phyloP scores from a whole-genome alignment of 1,284 basidiomycete genomes.

The Malassezia dermatis region DNA sequence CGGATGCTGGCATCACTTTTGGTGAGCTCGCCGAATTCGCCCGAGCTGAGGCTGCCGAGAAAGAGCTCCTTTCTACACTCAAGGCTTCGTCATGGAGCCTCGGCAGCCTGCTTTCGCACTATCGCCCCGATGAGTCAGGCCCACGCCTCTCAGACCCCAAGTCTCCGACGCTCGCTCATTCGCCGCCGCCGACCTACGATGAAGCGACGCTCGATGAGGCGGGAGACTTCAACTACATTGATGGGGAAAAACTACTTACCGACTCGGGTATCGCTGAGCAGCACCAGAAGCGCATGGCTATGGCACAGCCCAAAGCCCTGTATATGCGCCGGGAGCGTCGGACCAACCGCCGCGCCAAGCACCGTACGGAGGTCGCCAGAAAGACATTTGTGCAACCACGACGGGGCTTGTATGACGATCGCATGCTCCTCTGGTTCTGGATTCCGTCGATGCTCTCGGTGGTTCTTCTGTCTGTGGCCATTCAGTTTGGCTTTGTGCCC shows the following conservation, averaged over 20 bases:
- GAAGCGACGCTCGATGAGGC: slow-evolving; percentile 13
- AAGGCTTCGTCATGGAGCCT: background rate
- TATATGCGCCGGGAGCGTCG: background rate
- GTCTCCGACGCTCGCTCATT: background rate
- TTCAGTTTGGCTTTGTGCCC: background rate
- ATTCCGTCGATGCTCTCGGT: slow-evolving; percentile 62
- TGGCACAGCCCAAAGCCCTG: background rate
- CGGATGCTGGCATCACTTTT: slow-evolving; percentile 20
- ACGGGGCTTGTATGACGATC: slow-evolving; percentile 56
- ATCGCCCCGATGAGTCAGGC: background rate
- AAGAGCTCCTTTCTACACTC: background rate
- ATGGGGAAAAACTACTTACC: slow-evolving; percentile 16
- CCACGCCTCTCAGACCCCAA: background rate
- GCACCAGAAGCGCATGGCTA: background rate
- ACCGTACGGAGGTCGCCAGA: background rate
- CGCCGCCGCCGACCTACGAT: slow-evolving; percentile 18
- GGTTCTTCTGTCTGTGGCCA: slow-evolving; percentile 12
- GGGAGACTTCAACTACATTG: slow-evolving; percentile 4
- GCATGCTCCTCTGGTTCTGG: slow-evolving; percentile 89
- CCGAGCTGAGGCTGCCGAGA: background rate
- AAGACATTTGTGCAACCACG: background rate
- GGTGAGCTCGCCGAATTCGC: slow-evolving; percentile 6
- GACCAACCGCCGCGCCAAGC: background rate
- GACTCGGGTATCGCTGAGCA: background rate
- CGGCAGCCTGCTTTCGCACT: background rate